phyloP scores from a whole-genome alignment of 2,329 filamentous ascomycete species.

The Xylariaceae sp. region DNA sequence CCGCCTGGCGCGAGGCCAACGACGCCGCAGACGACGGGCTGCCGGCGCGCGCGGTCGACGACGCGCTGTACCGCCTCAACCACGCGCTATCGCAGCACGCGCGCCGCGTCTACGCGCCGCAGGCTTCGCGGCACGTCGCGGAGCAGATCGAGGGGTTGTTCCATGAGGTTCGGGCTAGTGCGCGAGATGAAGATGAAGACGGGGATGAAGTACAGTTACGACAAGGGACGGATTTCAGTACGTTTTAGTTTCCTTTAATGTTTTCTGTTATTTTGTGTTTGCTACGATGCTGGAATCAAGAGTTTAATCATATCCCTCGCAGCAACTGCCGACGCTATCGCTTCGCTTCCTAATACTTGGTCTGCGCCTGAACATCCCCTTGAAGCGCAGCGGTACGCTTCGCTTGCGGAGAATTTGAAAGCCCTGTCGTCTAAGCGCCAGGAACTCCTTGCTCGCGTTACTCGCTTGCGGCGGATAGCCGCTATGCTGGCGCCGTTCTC shows the following conservation, averaged over 20 bases:
- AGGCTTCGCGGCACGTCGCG: conserved; percentile 66
- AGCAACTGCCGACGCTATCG: conserved; percentile 44
- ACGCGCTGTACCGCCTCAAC: conserved; percentile 56
- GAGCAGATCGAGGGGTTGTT: conserved; percentile 69
- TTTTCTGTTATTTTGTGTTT: too few relatives aligned
- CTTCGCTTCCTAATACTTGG: conserved; percentile 47
- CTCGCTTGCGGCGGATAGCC: conserved; percentile 47
- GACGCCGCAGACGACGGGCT: conserved; percentile 39
- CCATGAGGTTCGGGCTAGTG: conserved; percentile 43
- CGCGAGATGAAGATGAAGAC: conserved; percentile 36
- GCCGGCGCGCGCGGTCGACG: conserved; percentile 49
- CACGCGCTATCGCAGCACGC: conserved; percentile 61
- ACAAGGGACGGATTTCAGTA: conserved; percentile 28
- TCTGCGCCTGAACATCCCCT: conserved; percentile 39
- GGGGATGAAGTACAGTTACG: conserved; percentile 33
- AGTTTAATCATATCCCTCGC: too few relatives aligned
- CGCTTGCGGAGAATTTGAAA: conserved; percentile 46
- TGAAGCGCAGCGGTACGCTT: conserved; percentile 50
- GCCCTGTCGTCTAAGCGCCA: conserved; percentile 45
- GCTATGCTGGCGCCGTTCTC: conserved; percentile 49
- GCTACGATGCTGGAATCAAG: too few relatives aligned
- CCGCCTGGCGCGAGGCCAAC: conserved; percentile 49
- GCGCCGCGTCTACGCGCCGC: conserved; percentile 61
- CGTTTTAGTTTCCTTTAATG: neutral
- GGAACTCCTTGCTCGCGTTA: conserved; percentile 40